phyloP scores from a whole-genome alignment of 2,329 filamentous ascomycete genomes.

The Orbilia blumenaviensis region DNA sequence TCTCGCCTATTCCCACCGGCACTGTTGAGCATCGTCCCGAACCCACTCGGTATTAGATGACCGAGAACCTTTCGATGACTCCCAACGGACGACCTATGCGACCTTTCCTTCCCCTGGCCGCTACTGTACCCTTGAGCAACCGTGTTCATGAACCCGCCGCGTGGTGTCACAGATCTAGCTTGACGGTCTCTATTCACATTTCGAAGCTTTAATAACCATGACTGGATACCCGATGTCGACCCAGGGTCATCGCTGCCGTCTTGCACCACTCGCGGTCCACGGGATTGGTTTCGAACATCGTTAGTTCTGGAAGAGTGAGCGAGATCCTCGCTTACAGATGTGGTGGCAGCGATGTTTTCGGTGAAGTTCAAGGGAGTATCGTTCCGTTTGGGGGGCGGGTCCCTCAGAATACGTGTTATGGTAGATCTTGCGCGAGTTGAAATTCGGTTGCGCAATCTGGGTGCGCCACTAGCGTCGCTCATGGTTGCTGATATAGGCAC shows the following conservation, averaged over 20 bases:
- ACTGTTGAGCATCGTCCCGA: constrained; percentile 29
- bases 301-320: background rate
- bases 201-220: constrained; percentile 29
- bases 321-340: background rate
- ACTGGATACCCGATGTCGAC: background rate
- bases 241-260: background rate
- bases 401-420: constrained; percentile 31
- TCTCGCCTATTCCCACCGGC: constrained; percentile 4
- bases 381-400: constrained; percentile 48
- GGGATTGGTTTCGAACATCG: background rate
- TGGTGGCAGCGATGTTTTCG: background rate
- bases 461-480: background rate
- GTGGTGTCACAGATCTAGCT: constrained; percentile 23
- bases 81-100: background rate
- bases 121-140: constrained; percentile 4
- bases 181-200: background rate
- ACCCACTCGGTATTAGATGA: constrained; percentile 24
- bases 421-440: constrained; percentile 35
- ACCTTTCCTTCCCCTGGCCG: constrained; percentile 8
- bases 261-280: background rate
- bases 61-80: constrained; percentile 16
- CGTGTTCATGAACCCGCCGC: background rate
- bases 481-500: background rate
- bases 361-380: constrained; percentile 46
- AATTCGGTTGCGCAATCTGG: constrained; percentile 21